A percentile compares a stretch with the other conserved stretches of the same genome.
These are phyloP conservation scores for Mycena haematopus DNA, from an alignment of 768 basidiomycete genomes.

Conservation along the genomic window DNA sequence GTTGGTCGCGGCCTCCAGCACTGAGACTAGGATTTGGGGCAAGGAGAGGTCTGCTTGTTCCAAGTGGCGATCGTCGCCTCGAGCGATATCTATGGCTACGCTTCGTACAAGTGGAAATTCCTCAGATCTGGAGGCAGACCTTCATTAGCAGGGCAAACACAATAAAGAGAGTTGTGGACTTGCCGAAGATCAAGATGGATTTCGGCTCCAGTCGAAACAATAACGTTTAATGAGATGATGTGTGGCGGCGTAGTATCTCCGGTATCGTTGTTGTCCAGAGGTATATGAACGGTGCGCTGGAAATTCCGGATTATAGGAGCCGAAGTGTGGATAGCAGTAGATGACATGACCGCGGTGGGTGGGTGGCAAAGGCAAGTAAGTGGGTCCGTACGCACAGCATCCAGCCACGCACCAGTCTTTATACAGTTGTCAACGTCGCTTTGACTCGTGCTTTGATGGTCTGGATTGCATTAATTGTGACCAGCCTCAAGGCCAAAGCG, in stretches of 20 bases:
- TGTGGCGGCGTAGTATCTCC: not conserved
- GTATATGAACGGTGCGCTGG: not conserved
- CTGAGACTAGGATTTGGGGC: not conserved
- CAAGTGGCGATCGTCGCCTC: not conserved
- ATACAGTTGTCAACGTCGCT: constrained; percentile 2
- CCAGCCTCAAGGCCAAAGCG: constrained; percentile 7
- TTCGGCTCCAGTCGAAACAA: not conserved
- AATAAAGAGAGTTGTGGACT: not conserved
- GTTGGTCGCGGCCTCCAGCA: too few relatives aligned
- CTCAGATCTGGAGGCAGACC: not conserved
- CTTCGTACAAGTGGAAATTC: not conserved
- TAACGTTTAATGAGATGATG: constrained; percentile 2
- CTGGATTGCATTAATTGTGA: too few relatives aligned
- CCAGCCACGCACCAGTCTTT: not conserved
- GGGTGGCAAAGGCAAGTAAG: too few relatives aligned
- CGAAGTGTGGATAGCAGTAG: not conserved
- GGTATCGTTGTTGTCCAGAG: not conserved
- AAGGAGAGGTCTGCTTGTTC: not conserved
- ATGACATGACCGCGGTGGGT: not conserved
- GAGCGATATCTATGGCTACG: not conserved
- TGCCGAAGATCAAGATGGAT: constrained; percentile 1
- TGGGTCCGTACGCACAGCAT: not conserved
- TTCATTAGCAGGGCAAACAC: not conserved
- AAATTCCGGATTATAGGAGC: not conserved
- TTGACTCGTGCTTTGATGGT: constrained; percentile 21